Base-by-base conservation (phyloP, 306 rosid species). In the Trichosanthes cucumerina region DNA sequence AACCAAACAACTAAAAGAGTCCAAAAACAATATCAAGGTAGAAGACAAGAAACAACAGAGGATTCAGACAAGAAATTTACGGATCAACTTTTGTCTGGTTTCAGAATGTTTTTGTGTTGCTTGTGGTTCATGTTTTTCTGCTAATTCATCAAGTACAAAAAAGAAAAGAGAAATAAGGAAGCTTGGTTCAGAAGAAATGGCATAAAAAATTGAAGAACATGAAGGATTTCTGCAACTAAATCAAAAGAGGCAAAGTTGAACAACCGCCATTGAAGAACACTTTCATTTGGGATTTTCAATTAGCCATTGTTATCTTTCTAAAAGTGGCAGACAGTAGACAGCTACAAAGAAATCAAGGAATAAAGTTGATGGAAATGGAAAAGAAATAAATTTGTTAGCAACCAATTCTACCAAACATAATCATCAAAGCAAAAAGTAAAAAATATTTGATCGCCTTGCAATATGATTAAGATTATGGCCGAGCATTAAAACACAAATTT, bases 151-250 rank as follows among this genome's bases (percentile, higher is more conserved):
- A 65, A 65, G 49, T 38, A 65, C 3, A 10, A 38, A 65, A 19
- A 71, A 71, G 1, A 71, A 44, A 46, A 71, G 14, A 13, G 12
- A 44, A 24, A 46, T 13, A 71, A 2, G 38, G 58, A 71, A 71
- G 39, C 76, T 71, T 71, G 53, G 39, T 46, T 71, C 52, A 73
- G 59, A 73, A 73, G 77, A 73, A 73, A 73, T 24, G 60, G 60
- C 77, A 12, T 71, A n/a, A 71, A 71, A 71, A 46, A 28, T 16
- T 26, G 75, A 69, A 41, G 75, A 69, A 43, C 10, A 41, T 9
- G 75, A 69, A 69, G 75, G 2, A 3, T 9, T n/a, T 23, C 15
- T 26, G 77, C 58, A 72, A 26, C 41, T 14, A 46, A 47, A 72
- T 15, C 24, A 72, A 13, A 72, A 47, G 39, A 56, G 19, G 77